Evolutionary conservation across 2,329 filamentous ascomycete genomes (phyloP).

Genomic region (Clonostachys byssicola): DNA sequence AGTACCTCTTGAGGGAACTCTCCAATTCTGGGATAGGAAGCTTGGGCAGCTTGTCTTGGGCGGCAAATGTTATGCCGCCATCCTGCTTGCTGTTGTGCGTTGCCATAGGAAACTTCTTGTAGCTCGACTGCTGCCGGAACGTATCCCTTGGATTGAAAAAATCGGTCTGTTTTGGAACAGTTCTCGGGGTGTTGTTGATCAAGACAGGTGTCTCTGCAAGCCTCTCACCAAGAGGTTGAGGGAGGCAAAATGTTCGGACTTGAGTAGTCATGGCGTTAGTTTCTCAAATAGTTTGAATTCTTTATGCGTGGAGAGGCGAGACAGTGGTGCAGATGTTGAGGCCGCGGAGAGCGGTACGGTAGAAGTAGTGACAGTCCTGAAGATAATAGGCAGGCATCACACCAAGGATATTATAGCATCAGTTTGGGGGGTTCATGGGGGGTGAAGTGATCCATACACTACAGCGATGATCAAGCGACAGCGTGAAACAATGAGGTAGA

Average conservation of each 20-base stretch:
- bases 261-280: constrained; percentile 29
- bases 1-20: constrained; percentile 71
- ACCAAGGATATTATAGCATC: constrained; percentile 20
- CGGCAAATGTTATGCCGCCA: constrained; percentile 81
- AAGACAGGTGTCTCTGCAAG: constrained; percentile 39
- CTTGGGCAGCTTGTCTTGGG: constrained; percentile 85
- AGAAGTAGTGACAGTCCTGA: constrained; percentile 91
- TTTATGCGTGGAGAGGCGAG: constrained; percentile 69
- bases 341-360: constrained; percentile 82
- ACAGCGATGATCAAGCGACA: neutral
- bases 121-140: constrained; percentile 15
- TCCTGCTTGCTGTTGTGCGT: constrained; percentile 49
- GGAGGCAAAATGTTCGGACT: constrained; percentile 46
- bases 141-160: constrained; percentile 6
- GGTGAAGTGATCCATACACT: constrained; percentile 2
- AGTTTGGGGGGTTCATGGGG: constrained; percentile 2
- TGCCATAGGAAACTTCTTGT: constrained; percentile 47
- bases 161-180: constrained; percentile 27
- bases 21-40: constrained; percentile 90
- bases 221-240: constrained; percentile 69
- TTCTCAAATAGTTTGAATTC: neutral
- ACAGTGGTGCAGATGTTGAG: constrained; percentile 77
- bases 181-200: constrained; percentile 27
- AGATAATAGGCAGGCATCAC: constrained; percentile 79
- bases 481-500: neutral